Conservation (phyloP, 805 yeast genomes). For the Jamesozyma piceae region DNA sequence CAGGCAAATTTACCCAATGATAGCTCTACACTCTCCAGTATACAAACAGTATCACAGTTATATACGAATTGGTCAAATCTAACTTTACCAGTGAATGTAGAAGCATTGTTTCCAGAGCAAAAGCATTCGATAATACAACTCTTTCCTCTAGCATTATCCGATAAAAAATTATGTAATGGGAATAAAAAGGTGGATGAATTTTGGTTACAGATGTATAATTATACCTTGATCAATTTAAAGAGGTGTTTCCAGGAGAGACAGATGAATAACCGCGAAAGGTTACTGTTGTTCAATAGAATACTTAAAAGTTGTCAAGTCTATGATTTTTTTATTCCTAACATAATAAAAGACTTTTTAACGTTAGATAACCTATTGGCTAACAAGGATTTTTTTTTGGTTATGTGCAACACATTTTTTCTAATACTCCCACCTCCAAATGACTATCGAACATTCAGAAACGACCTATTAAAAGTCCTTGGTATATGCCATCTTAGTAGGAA, state of each 20-base stretch:
- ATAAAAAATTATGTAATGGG: neutral
- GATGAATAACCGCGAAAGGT: slow-evolving; percentile 3
- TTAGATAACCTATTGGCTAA: slow-evolving; percentile 11
- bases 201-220: slow-evolving; percentile 11
- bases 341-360: slow-evolving; percentile 11
- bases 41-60: slow-evolving; percentile 12
- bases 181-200: slow-evolving; percentile 5
- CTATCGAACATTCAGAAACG: slow-evolving; percentile 4
- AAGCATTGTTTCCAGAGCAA: slow-evolving; percentile 5
- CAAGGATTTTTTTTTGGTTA: slow-evolving; percentile 7
- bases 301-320: slow-evolving; percentile 9
- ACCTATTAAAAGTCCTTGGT: slow-evolving; percentile 10
- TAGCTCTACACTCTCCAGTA: slow-evolving; percentile 7
- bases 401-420: slow-evolving; percentile 9
- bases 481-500: slow-evolving; percentile 13
- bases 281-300: slow-evolving; percentile 3
- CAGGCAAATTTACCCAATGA: slow-evolving; percentile 3
- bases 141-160: slow-evolving; percentile 7
- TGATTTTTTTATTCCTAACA: slow-evolving; percentile 2
- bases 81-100: slow-evolving; percentile 12
- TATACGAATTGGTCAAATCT: slow-evolving; percentile 13
- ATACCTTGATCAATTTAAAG: slow-evolving; percentile 12
- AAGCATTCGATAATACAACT: slow-evolving; percentile 4
- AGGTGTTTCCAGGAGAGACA: slow-evolving; percentile 11
- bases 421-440: slow-evolving; percentile 4